Conservation (phyloP, 371 early-diverging fungal species). For the Circinella minor region DNA sequence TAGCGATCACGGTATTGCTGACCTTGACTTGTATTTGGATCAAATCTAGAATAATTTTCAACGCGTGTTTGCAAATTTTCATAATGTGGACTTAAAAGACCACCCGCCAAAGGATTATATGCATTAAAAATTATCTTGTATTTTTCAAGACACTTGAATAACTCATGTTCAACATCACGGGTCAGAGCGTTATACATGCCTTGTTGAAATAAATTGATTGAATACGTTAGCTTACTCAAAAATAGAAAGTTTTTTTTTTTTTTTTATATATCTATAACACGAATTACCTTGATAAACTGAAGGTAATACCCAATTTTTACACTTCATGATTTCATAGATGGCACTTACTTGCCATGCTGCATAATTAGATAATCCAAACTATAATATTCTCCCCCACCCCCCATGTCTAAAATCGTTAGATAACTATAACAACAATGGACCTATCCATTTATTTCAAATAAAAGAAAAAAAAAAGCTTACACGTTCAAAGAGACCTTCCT, state of each 20-base stretch:
- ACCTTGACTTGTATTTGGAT: slow-evolving; percentile 48
- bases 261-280: too few species aligned
- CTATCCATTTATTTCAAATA: background rate
- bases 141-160: slow-evolving; percentile 62
- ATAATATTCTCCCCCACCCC: background rate
- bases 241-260: too few species aligned
- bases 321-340: slow-evolving; percentile 45
- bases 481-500: slow-evolving; percentile 47
- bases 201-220: background rate
- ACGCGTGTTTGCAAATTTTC: slow-evolving; percentile 25
- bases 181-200: slow-evolving; percentile 71
- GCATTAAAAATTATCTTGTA: slow-evolving; percentile 58
- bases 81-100: slow-evolving; percentile 48
- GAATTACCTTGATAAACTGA: slow-evolving; percentile 45
- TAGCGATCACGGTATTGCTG: slow-evolving; percentile 60
- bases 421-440: too few species aligned
- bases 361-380: slow-evolving; percentile 61
- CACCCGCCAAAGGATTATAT: slow-evolving; percentile 71
- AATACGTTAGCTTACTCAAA: too few species aligned
- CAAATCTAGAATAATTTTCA: slow-evolving; percentile 60
- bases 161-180: slow-evolving; percentile 63
- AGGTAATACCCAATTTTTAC: slow-evolving; percentile 45
- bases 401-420: too few species aligned
- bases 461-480: slow-evolving; percentile 11
- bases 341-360: slow-evolving; percentile 54